Conservation (phyloP, 2,329 filamentous ascomycete species). For the Diaporthe citrichinensis region DNA sequence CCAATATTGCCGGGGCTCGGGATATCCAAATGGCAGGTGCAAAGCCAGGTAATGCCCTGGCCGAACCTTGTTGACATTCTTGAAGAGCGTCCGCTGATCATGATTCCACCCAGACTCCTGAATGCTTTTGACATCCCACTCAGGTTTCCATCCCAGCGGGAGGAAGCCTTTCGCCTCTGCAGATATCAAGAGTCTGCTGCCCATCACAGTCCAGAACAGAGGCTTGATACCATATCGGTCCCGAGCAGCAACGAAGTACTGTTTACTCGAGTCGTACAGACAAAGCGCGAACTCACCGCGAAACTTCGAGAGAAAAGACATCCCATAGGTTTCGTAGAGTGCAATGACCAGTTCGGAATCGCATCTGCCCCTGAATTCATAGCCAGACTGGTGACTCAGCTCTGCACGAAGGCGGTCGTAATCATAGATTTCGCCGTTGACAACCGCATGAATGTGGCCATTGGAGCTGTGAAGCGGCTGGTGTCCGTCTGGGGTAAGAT, state of each 20-base stretch:
- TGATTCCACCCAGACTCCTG: constrained; percentile 58
- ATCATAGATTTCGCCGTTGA: constrained; percentile 73
- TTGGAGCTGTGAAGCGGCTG: constrained; percentile 61
- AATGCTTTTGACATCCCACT: constrained; percentile 66
- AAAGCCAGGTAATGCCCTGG: constrained; percentile 61
- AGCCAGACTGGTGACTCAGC: constrained; percentile 52
- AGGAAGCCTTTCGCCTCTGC: constrained; percentile 69
- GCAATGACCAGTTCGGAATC: constrained; percentile 69
- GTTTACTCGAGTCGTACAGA: constrained; percentile 61
- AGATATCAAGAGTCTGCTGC: constrained; percentile 60
- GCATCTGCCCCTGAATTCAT: constrained; percentile 60
- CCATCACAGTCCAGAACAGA: constrained; percentile 63
- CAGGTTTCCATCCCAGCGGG: constrained; percentile 63
- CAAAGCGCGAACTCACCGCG: constrained; percentile 69
- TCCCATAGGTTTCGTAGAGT: constrained; percentile 64
- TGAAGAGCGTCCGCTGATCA: constrained; percentile 64
- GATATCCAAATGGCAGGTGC: constrained; percentile 49
- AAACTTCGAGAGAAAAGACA: constrained; percentile 55
- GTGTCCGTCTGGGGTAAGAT: constrained; percentile 60
- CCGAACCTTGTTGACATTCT: constrained; percentile 59
- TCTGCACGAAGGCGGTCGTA: constrained; percentile 59
- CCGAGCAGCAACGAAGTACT: constrained; percentile 61
- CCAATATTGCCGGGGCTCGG: constrained; percentile 64
- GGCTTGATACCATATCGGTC: constrained; percentile 72
- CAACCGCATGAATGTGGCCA: constrained; percentile 65